A percentile compares a stretch with the other conserved stretches of the same genome.
Evolutionary conservation across 2,329 filamentous ascomycete species (phyloP).

Genomic region (Colletotrichum sp.): DNA sequence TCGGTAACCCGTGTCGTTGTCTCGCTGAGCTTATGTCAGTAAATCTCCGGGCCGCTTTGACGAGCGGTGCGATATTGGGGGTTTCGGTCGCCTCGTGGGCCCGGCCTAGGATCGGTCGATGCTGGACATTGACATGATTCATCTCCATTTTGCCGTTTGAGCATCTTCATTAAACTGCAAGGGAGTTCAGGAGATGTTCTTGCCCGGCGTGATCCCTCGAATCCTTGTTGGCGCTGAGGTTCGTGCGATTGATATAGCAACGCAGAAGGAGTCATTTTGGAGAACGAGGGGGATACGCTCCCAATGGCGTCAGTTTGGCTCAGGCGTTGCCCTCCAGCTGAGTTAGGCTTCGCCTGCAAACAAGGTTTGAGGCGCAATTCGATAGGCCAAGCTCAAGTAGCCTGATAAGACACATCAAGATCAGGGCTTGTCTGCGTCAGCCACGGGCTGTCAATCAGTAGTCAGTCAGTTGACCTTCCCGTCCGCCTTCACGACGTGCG

Average conservation of each 20-base stretch:
- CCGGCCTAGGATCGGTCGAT: not conserved
- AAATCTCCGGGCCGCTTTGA: slow-evolving; percentile 16
- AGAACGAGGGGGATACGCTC: not conserved
- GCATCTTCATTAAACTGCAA: not conserved
- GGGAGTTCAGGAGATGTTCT: not conserved
- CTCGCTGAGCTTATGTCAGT: slow-evolving; percentile 13
- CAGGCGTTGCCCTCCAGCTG: not conserved
- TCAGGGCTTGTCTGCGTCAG: not conserved
- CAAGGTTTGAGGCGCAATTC: slow-evolving; percentile 8
- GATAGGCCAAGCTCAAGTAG: not conserved
- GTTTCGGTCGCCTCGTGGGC: slow-evolving; percentile 13
- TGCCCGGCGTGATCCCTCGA: not conserved
- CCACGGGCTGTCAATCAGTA: not conserved
- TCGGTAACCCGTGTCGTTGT: not conserved
- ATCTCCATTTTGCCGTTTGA: not conserved
- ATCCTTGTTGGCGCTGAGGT: slow-evolving; percentile 8
- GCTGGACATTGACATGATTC: slow-evolving; percentile 2
- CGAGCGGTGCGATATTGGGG: not conserved
- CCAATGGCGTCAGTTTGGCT: not conserved
- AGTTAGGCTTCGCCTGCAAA: not conserved
- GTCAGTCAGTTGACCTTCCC: not conserved
- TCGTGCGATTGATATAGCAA: slow-evolving; percentile 22
- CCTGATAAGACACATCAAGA: not conserved
- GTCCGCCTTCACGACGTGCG: not conserved
- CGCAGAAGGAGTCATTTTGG: slow-evolving; percentile 13